Percentiles rank a stretch among this genome's conserved stretches.
Evolutionary conservation across 2,329 filamentous ascomycete species (phyloP).

Genomic region (Sarocladium oryzae): DNA sequence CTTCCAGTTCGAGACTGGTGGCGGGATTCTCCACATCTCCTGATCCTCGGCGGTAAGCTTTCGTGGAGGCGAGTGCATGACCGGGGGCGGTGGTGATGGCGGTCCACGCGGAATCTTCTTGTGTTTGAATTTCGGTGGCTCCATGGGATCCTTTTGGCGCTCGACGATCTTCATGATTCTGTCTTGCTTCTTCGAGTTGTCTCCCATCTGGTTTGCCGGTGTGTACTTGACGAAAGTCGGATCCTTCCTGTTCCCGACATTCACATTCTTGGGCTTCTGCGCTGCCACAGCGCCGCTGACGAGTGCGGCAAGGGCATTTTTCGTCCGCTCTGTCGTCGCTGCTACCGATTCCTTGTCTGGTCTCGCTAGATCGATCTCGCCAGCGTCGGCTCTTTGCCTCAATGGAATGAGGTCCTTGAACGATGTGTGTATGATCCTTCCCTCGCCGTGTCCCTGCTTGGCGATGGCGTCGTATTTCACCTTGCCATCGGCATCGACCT

Average conservation of each 20-base stretch:
- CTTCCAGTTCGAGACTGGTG: constrained; percentile 97
- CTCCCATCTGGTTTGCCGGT: constrained; percentile 94
- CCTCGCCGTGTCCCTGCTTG: constrained; percentile 76
- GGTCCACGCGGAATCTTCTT: constrained; percentile 95
- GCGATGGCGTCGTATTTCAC: constrained; percentile 97
- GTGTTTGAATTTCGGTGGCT: constrained; percentile 97
- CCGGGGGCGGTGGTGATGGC: constrained; percentile 83
- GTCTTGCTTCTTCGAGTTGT: constrained; percentile 77
- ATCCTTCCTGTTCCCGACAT: constrained; percentile 70
- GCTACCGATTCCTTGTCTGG: constrained; percentile 80
- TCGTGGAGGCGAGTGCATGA: constrained; percentile 90
- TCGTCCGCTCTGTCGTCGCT: constrained; percentile 80
- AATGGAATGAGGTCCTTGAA: constrained; percentile 97
- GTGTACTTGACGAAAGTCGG: constrained; percentile 95
- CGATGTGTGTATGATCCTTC: constrained; percentile 82
- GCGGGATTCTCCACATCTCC: constrained; percentile 85
- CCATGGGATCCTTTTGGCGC: constrained; percentile 87
- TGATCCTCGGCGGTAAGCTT: constrained; percentile 97
- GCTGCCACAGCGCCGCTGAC: constrained; percentile 81
- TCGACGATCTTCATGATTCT: constrained; percentile 99
- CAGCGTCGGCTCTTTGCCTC: constrained; percentile 84
- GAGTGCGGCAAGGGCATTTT: constrained; percentile 73
- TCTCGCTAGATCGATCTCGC: constrained; percentile 79
- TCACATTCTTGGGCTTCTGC: constrained; percentile 94
- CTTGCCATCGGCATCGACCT: constrained; percentile 86